These are phyloP conservation scores for Psilocybe tampanensis DNA, from an alignment of 768 basidiomycete genomes.

Conservation along the genomic window DNA sequence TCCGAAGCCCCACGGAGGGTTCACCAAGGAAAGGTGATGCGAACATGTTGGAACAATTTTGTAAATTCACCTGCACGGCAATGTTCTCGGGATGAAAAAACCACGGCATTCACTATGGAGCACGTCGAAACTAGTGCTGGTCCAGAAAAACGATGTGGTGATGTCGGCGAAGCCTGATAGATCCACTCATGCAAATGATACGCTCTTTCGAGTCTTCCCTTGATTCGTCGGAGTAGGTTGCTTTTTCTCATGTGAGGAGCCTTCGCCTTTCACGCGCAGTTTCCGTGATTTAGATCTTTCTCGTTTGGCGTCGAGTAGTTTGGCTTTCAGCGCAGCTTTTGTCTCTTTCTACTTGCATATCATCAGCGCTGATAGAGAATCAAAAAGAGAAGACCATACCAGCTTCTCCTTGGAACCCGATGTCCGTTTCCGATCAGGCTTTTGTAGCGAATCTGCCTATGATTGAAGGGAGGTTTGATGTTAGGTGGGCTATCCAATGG, in stretches of 20 bases:
- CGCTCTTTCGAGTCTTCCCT: slow-evolving; percentile 4
- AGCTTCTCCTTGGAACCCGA: slow-evolving; percentile 38
- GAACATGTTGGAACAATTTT: too few relatives aligned
- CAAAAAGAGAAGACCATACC: slow-evolving; percentile 26
- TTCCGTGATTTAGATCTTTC: slow-evolving; percentile 9
- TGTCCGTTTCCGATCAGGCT: slow-evolving; percentile 25
- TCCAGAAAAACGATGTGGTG: neutral
- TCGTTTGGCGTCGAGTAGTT: slow-evolving; percentile 13
- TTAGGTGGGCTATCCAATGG: neutral
- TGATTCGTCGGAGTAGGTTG: neutral
- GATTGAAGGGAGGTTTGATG: neutral
- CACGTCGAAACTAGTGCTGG: neutral
- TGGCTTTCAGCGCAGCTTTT: slow-evolving; percentile 39
- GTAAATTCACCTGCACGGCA: too few relatives aligned
- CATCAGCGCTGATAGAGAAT: neutral
- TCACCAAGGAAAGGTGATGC: too few relatives aligned
- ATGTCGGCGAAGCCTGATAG: neutral
- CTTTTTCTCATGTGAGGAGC: neutral
- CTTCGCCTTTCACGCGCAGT: slow-evolving; percentile 3
- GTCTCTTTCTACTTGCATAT: slow-evolving; percentile 39
- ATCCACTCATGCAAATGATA: slow-evolving; percentile 6
- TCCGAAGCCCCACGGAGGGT: too few relatives aligned
- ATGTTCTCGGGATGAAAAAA: neutral
- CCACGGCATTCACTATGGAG: neutral
- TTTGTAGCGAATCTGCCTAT: slow-evolving; percentile 29